Evolutionary conservation across 495 filamentous ascomycete genomes (phyloP).

Genomic region (Penicillium longicatenatum): DNA sequence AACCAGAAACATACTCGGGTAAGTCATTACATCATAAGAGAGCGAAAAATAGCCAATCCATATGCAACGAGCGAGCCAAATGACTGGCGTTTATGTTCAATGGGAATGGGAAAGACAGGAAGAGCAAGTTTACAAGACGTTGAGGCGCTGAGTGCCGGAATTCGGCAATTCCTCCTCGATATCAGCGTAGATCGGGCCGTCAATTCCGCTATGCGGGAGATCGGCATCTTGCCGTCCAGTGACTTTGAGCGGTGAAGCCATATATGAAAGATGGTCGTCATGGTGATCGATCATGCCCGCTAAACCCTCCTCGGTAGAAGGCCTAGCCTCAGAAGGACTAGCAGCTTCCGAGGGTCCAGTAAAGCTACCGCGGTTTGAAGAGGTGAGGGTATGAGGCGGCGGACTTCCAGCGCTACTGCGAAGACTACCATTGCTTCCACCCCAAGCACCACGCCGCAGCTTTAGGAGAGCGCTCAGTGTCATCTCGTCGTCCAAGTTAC

Average conservation of each 20-base stretch:
- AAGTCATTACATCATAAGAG: constrained; percentile 23
- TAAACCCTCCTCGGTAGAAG: constrained; percentile 21
- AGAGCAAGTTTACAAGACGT: constrained; percentile 16
- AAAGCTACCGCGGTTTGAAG: constrained; percentile 42
- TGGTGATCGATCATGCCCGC: constrained; percentile 12
- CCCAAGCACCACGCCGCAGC: constrained; percentile 74
- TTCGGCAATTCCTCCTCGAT: constrained; percentile 16
- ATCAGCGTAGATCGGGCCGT: constrained; percentile 16
- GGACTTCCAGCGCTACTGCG: constrained; percentile 66
- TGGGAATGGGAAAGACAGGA: constrained; percentile 1
- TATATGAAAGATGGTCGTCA: constrained; percentile 18
- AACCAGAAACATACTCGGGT: neutral
- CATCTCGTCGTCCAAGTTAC: constrained; percentile 69
- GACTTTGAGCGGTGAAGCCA: constrained; percentile 19
- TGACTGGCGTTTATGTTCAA: constrained; percentile 16
- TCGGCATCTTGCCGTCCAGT: constrained; percentile 14
- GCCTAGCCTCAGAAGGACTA: constrained; percentile 30
- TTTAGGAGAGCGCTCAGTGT: constrained; percentile 70
- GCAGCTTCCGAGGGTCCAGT: constrained; percentile 35
- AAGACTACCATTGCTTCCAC: constrained; percentile 74
- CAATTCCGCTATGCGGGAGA: constrained; percentile 22
- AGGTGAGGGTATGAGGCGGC: constrained; percentile 37
- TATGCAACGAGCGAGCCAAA: constrained; percentile 4
- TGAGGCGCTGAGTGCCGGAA: constrained; percentile 13
- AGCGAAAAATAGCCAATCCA: neutral